A percentile compares a stretch with the other conserved stretches of the same genome.
phyloP scores from a whole-genome alignment of 2,329 filamentous ascomycete genomes.

The Rutstroemia sp. region DNA sequence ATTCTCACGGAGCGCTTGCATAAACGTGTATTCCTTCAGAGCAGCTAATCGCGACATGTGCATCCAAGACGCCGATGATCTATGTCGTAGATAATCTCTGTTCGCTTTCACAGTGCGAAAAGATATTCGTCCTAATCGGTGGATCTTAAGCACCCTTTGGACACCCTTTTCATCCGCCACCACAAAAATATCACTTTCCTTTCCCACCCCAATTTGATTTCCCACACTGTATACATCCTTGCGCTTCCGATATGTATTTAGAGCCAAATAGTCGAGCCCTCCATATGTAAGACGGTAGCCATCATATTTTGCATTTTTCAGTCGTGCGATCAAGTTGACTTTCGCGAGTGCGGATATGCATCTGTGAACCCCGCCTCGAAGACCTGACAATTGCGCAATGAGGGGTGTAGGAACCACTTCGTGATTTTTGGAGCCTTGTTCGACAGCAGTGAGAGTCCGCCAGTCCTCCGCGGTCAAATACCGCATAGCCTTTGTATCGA shows the following conservation, averaged over 20 bases:
- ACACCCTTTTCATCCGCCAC: constrained; percentile 72
- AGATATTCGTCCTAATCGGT: constrained; percentile 88
- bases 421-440: constrained; percentile 92
- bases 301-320: constrained; percentile 96
- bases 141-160: constrained; percentile 88
- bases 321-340: constrained; percentile 78
- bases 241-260: constrained; percentile 78
- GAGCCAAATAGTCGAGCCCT: constrained; percentile 92
- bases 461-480: constrained; percentile 92
- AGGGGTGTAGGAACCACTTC: constrained; percentile 89
- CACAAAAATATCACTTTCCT: constrained; percentile 95
- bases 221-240: constrained; percentile 86
- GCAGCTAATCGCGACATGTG: constrained; percentile 91
- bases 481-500: constrained; percentile 89
- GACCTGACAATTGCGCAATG: constrained; percentile 75
- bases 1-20: constrained; percentile 76
- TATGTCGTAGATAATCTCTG: constrained; percentile 85
- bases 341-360: constrained; percentile 90
- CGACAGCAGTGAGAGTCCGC: constrained; percentile 87
- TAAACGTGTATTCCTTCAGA: constrained; percentile 90
- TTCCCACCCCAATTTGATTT: constrained; percentile 90
- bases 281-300: constrained; percentile 96
- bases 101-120: constrained; percentile 96
- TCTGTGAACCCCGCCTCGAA: constrained; percentile 76
- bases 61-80: constrained; percentile 86